Evolutionary conservation across 208 protist species (phyloP), one percentile per base, ranked within the genome.

Genomic region (Trypanosoma grayi): DNA sequence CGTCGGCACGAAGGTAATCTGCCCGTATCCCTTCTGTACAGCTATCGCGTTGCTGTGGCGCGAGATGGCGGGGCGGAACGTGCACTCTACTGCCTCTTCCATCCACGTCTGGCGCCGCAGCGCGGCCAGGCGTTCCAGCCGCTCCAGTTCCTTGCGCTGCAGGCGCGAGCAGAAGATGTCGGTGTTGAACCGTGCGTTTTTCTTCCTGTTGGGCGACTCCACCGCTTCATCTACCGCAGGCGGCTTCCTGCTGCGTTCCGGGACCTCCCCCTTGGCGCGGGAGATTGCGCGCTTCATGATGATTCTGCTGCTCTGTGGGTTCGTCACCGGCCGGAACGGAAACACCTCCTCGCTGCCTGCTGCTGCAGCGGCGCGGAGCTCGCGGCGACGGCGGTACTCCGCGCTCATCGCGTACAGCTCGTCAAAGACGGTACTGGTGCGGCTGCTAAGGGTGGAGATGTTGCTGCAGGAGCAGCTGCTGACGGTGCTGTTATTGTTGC

Each of bases 1-100:
- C 16, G 40, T 20, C 1, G 56, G 56, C 7, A 31, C n/a, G 51
- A 57, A 50, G 14, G 37, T 50, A 27, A 66, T 48, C 22, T 57
- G 37, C 7, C 50, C 47, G 28, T 66, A 66, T 9, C 60, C 60
- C 39, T 51, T 55, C n/a, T 66, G 60, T 30, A 40, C 22, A 30
- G 60, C 50, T 9, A 66, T 66, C 20, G n/a, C 14, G n/a, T 40
- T 10, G 41, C 48, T 66, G 16, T 39, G 37, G 16, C 60, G 68
- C 2, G 73, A 60, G 2, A 80, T 59, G n/a, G 33, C n/a, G 11
- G 74, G 74, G 9, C 66, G 66, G 61, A 80, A 80, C 10, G 74
- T 80, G 63, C 74, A 80, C 52, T 59, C 20, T 25, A 10, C 27
- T 22, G 47, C 34, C 24, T 75, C 63, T 16, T 66, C 52, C 34